Conservation (phyloP, 2,329 filamentous ascomycete species). For the Myriangium duriaei region DNA sequence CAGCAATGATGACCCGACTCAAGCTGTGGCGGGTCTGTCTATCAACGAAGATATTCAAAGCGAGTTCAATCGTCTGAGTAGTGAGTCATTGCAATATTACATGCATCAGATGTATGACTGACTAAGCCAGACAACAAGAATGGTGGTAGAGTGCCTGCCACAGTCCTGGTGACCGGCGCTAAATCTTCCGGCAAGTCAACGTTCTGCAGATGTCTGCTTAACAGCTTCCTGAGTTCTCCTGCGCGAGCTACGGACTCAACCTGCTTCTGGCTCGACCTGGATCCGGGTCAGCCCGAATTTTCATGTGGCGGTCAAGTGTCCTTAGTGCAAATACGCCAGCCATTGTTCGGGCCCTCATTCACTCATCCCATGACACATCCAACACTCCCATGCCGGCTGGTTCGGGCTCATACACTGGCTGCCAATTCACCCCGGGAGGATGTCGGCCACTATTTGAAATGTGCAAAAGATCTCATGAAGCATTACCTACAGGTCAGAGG, state of each 20-base stretch:
- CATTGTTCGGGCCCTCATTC: constrained; percentile 56
- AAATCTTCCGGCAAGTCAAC: constrained; percentile 68
- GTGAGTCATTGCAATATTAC: too few relatives aligned
- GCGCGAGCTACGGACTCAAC: constrained; percentile 15
- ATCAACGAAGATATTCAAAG: constrained; percentile 17
- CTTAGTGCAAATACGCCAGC: constrained; percentile 46
- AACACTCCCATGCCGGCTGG: constrained; percentile 11
- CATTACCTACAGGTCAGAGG: constrained; percentile 40
- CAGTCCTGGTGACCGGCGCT: constrained; percentile 52
- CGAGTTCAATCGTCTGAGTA: constrained; percentile 15
- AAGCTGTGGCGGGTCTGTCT: constrained; percentile 16
- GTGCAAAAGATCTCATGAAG: constrained; percentile 49
- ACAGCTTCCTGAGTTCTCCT: constrained; percentile 48
- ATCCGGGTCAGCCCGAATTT: constrained; percentile 68
- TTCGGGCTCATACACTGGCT: constrained; percentile 56
- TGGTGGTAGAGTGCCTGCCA: constrained; percentile 45
- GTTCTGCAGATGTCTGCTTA: constrained; percentile 53
- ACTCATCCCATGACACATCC: constrained; percentile 39
- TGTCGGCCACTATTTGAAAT: constrained; percentile 53
- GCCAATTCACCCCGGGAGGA: constrained; percentile 53
- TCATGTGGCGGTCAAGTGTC: constrained; percentile 57
- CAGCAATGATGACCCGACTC: too few relatives aligned
- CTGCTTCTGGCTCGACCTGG: constrained; percentile 55
- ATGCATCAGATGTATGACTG: too few relatives aligned
- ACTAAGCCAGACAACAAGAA: constrained; percentile 37